phyloP scores from a whole-genome alignment of 2,329 filamentous ascomycete genomes.

The Falciphora oryzae region DNA sequence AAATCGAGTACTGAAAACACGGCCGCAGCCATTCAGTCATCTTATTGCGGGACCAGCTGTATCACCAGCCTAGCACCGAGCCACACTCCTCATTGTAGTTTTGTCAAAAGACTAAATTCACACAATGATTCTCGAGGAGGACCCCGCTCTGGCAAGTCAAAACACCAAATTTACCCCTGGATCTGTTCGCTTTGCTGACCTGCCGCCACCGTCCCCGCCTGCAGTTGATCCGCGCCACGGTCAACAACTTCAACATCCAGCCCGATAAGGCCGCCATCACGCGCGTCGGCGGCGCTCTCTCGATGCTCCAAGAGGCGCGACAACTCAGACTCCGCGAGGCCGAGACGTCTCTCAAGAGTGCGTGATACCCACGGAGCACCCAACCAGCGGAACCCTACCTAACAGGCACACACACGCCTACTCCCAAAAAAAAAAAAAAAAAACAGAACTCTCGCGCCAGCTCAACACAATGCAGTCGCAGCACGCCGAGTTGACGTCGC shows the following conservation, averaged over 20 bases:
- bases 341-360: constrained; percentile 59
- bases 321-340: constrained; percentile 68
- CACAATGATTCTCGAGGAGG: constrained; percentile 10
- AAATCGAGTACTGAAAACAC: not conserved
- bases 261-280: constrained; percentile 80
- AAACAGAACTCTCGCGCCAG: constrained; percentile 62
- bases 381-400: too few species aligned
- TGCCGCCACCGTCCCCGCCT: not conserved
- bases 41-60: too few species aligned
- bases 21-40: too few species aligned
- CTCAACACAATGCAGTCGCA: constrained; percentile 70
- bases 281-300: constrained; percentile 78
- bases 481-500: constrained; percentile 66
- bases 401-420: not conserved
- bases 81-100: too few species aligned
- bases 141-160: constrained; percentile 3
- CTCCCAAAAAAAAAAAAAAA: not conserved
- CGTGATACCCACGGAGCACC: constrained; percentile 14
- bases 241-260: constrained; percentile 89
- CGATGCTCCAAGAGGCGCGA: constrained; percentile 78
- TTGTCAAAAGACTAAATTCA: too few species aligned
- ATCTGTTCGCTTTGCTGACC: not conserved
- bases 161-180: not conserved
- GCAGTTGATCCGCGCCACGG: constrained; percentile 85
- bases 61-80: not conserved